Conservation (phyloP, 2,329 filamentous ascomycete species). For the Fusarium sp. region DNA sequence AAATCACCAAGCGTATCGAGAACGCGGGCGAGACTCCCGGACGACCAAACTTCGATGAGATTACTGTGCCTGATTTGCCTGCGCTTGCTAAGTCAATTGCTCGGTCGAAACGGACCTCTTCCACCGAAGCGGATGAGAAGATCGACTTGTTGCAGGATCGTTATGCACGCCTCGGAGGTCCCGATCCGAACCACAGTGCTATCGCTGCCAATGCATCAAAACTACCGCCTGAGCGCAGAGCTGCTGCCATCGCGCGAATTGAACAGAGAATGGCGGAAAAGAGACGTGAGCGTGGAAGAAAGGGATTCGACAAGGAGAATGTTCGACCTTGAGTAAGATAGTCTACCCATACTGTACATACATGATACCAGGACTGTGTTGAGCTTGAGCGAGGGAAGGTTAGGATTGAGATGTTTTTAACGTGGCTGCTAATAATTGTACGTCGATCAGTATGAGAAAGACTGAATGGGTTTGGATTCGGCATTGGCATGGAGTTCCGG, state of each 20-base stretch:
- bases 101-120: slow-evolving; percentile 21
- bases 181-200: slow-evolving; percentile 49
- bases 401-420: slow-evolving; percentile 30
- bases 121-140: slow-evolving; percentile 46
- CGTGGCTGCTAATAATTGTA: slow-evolving; percentile 25
- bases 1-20: slow-evolving; percentile 47
- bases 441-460: slow-evolving; percentile 1
- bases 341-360: slow-evolving; percentile 9
- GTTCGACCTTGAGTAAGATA: slow-evolving; percentile 50
- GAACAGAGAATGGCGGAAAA: slow-evolving; percentile 66
- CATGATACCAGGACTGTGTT: slow-evolving; percentile 15
- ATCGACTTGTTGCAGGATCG: slow-evolving; percentile 60
- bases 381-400: slow-evolving; percentile 4
- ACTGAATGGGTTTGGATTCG: slow-evolving; percentile 7
- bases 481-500: slow-evolving; percentile 43
- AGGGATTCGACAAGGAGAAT: slow-evolving; percentile 63
- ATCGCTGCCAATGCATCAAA: slow-evolving; percentile 55
- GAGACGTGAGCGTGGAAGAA: slow-evolving; percentile 50
- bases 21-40: slow-evolving; percentile 44
- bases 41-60: slow-evolving; percentile 36
- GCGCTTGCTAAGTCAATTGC: slow-evolving; percentile 42
- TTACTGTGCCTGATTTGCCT: slow-evolving; percentile 45
- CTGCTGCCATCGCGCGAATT: slow-evolving; percentile 66
- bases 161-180: slow-evolving; percentile 58
- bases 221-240: slow-evolving; percentile 62